Percentiles rank a stretch among this genome's conserved stretches.
Conservation (phyloP, 2,329 filamentous ascomycete genomes). For the Claviceps sp. region DNA sequence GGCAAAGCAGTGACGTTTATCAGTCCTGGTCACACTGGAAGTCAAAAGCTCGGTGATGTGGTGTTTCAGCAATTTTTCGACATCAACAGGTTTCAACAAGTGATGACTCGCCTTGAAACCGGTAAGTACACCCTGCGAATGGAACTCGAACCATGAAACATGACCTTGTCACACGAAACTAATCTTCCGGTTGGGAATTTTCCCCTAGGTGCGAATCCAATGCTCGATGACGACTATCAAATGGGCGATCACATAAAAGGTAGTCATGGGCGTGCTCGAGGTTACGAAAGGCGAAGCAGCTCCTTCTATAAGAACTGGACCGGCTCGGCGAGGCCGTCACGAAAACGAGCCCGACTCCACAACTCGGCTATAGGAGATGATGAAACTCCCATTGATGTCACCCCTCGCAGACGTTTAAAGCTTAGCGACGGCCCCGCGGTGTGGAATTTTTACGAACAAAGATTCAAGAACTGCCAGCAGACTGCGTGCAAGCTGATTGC, state of each 20-base stretch:
- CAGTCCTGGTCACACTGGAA: constrained; percentile 22
- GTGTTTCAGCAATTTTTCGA: constrained; percentile 34
- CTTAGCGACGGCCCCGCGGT: constrained; percentile 42
- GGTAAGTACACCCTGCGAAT: constrained; percentile 18
- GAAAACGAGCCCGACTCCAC: constrained; percentile 21
- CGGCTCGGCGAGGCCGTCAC: constrained; percentile 13
- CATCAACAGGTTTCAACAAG: constrained; percentile 26
- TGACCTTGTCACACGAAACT: not conserved
- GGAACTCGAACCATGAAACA: not conserved
- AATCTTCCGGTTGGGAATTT: not conserved
- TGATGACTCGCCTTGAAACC: constrained; percentile 23
- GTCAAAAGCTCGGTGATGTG: constrained; percentile 19
- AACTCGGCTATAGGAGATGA: constrained; percentile 27
- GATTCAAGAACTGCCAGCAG: constrained; percentile 56
- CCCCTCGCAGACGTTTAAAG: constrained; percentile 30
- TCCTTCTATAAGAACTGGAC: constrained; percentile 21
- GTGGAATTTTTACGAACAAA: constrained; percentile 44
- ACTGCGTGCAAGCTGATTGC: constrained; percentile 58
- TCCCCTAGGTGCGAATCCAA: constrained; percentile 18
- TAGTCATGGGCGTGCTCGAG: constrained; percentile 14
- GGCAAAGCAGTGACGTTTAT: constrained; percentile 32
- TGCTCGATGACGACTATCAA: constrained; percentile 19
- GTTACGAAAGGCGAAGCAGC: constrained; percentile 18
- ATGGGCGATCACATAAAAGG: constrained; percentile 15
- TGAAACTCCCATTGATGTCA: constrained; percentile 24